A percentile compares a stretch with the other conserved stretches of the same genome.
phyloP scores from a whole-genome alignment of 2,329 filamentous ascomycete species.

The Aspergillus japonicus region DNA sequence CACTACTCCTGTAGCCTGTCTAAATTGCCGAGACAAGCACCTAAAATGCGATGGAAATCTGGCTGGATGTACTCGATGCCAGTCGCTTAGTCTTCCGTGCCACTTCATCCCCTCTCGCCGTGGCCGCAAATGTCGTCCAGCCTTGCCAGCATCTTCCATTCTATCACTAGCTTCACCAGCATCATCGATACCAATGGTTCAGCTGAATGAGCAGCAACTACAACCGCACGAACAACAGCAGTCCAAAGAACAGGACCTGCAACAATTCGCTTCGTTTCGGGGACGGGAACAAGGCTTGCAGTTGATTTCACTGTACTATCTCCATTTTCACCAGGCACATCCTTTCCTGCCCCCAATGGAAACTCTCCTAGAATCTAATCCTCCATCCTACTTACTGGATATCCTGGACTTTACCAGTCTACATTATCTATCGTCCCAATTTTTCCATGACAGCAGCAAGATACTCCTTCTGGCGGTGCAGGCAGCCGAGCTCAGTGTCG shows the following conservation, averaged over 20 bases:
- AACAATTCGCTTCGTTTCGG: neutral
- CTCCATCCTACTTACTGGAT: conserved; percentile 5
- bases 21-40: conserved; percentile 7
- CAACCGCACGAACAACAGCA: neutral
- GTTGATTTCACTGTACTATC: conserved; percentile 6
- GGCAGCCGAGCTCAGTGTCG: neutral
- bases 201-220: no score
- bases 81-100: conserved; percentile 4
- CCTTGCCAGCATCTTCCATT: neutral
- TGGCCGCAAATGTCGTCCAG: conserved; percentile 2
- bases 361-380: neutral
- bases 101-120: conserved; percentile 7
- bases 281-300: neutral
- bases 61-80: conserved; percentile 5
- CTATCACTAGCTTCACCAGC: neutral
- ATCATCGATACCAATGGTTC: neutral
- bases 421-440: conserved; percentile 6
- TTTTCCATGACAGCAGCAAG: neutral
- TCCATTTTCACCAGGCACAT: conserved; percentile 11
- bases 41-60: conserved; percentile 12
- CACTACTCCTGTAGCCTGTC: conserved; percentile 6
- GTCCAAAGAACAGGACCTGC: neutral
- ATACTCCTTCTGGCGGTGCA: neutral
- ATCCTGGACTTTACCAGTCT: conserved; percentile 5
- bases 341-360: conserved; percentile 9